Percentiles rank a stretch among this genome's conserved stretches.
Conservation (phyloP, 768 basidiomycete genomes). For the Phaffia tasmanica region DNA sequence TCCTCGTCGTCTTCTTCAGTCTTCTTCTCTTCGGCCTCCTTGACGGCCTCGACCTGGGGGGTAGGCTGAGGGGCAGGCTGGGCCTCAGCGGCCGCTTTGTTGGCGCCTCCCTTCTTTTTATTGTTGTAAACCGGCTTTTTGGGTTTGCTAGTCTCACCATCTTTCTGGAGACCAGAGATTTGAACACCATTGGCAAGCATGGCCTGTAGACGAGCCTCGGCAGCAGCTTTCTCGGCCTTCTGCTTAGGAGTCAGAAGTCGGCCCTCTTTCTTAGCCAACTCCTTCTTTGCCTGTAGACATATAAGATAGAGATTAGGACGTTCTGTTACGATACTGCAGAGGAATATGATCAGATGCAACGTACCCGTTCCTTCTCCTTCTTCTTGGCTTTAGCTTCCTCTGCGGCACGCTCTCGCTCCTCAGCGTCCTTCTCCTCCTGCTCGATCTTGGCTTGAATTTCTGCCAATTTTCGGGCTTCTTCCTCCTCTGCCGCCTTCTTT, state of each 20-base stretch:
- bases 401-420: conserved; percentile 10
- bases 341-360: conserved; percentile 6
- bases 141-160: conserved; percentile 37
- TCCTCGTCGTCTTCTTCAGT: conserved; percentile 37
- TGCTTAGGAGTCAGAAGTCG: conserved; percentile 93
- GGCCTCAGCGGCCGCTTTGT: conserved; percentile 40
- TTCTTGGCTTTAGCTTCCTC: conserved; percentile 8
- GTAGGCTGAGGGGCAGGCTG: conserved; percentile 33
- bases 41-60: conserved; percentile 44
- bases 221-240: conserved; percentile 80
- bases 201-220: conserved; percentile 81
- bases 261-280: conserved; percentile 85
- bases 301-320: conserved; percentile 16
- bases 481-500: conserved; percentile 78
- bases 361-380: conserved; percentile 20
- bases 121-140: conserved; percentile 55
- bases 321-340: conserved; percentile 15
- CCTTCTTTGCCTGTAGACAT: conserved; percentile 63
- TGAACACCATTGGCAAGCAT: conserved; percentile 77
- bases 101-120: conserved; percentile 63
- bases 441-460: conserved; percentile 39
- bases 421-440: conserved; percentile 40
- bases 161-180: conserved; percentile 75
- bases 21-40: conserved; percentile 34
- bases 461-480: conserved; percentile 48